phyloP scores from a whole-genome alignment of 2,329 filamentous ascomycete species.

The Trichoderma breve region DNA sequence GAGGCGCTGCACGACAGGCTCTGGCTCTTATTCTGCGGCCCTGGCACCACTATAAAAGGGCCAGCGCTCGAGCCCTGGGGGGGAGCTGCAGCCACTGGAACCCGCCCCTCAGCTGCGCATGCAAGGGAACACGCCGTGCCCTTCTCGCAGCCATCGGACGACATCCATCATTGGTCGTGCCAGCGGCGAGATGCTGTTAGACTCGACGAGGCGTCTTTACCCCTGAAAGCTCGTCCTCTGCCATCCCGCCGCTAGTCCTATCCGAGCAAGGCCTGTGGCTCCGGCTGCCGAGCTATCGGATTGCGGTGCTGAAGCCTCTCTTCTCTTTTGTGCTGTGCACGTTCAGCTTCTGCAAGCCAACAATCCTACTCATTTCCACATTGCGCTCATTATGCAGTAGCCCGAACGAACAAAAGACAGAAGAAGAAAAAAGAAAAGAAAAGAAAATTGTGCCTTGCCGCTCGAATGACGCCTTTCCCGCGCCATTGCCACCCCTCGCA shows the following conservation, averaged over 20 bases:
- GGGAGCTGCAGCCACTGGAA: constrained; percentile 10
- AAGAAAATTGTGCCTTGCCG: neutral
- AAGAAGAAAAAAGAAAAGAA: neutral
- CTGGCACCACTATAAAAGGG: neutral
- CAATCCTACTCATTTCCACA: neutral
- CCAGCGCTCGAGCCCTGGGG: neutral
- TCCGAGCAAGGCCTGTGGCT: neutral
- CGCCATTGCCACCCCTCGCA: neutral
- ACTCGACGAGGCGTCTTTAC: constrained; percentile 8
- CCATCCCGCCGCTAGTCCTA: constrained; percentile 19
- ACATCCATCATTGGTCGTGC: neutral
- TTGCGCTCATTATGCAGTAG: neutral
- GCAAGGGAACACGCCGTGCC: constrained; percentile 6
- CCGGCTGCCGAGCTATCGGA: constrained; percentile 17
- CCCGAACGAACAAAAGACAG: neutral
- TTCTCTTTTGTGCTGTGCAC: neutral
- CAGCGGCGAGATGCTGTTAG: neutral
- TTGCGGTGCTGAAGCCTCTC: neutral
- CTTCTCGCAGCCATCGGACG: neutral
- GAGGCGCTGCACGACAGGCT: constrained; percentile 2
- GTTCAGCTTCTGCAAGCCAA: neutral
- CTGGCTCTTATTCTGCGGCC: neutral
- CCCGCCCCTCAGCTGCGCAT: constrained; percentile 9
- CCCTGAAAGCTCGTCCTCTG: constrained; percentile 15
- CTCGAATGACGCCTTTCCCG: neutral